Conservation (phyloP, 2,329 filamentous ascomycete species). For the Trichothecium roseum region DNA sequence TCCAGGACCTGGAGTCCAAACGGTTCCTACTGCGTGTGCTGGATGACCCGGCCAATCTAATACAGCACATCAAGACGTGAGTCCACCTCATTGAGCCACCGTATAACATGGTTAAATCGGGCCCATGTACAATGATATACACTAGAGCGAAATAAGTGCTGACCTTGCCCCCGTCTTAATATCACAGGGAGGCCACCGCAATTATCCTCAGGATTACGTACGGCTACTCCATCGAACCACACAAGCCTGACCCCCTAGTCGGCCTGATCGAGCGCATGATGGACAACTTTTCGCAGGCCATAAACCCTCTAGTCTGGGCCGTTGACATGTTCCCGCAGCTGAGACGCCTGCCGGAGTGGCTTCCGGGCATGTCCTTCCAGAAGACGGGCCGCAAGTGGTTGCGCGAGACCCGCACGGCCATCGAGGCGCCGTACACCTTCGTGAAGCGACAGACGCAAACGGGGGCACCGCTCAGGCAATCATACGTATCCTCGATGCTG, state of each 20-base stretch:
- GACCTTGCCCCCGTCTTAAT: not conserved
- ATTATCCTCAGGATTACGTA: conserved; percentile 18
- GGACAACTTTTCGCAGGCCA: conserved; percentile 10
- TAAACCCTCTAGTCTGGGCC: conserved; percentile 11
- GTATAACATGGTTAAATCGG: too few relatives aligned
- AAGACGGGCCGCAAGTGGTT: conserved; percentile 11
- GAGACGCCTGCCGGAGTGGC: conserved; percentile 5
- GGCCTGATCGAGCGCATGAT: conserved; percentile 11
- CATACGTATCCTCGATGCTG: conserved; percentile 7
- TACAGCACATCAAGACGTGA: conserved; percentile 6
- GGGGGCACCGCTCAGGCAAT: not conserved
- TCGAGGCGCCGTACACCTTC: conserved; percentile 11
- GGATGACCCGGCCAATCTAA: conserved; percentile 1
- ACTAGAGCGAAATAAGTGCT: not conserved
- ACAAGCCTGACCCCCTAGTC: conserved; percentile 8
- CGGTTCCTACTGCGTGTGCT: conserved; percentile 4
- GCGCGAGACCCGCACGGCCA: conserved; percentile 6
- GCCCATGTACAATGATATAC: too few relatives aligned
- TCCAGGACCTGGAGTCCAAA: conserved; percentile 5
- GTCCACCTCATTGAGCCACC: conserved; percentile 1
- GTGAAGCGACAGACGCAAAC: conserved; percentile 9
- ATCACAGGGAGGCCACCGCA: conserved; percentile 15
- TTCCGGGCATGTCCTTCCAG: conserved; percentile 13
- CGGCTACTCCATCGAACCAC: conserved; percentile 19
- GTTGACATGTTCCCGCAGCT: conserved; percentile 13